Conservation (phyloP, 2,329 filamentous ascomycete species). For the Anthostomella pinea region DNA sequence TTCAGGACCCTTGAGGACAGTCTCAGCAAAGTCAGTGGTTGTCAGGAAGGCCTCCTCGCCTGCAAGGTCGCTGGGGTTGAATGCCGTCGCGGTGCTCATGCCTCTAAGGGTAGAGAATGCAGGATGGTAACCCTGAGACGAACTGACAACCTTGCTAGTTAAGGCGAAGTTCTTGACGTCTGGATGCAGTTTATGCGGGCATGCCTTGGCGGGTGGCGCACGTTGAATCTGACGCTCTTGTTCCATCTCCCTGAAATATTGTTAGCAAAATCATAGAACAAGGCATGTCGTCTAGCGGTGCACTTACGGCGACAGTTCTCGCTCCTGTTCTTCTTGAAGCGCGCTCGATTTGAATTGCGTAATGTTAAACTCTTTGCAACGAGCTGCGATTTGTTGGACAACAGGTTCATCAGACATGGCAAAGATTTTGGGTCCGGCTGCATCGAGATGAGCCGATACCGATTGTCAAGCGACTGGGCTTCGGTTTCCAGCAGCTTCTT, state of each 20-base stretch:
- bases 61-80: too few species aligned
- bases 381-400: conserved; percentile 17
- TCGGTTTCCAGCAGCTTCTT: conserved; percentile 54
- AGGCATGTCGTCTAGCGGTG: conserved; percentile 36
- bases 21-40: too few species aligned
- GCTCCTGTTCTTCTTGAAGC: conserved; percentile 65
- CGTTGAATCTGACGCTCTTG: conserved; percentile 43
- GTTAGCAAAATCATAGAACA: too few species aligned
- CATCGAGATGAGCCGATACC: too few species aligned
- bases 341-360: conserved; percentile 30
- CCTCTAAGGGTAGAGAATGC: too few species aligned
- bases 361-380: conserved; percentile 37
- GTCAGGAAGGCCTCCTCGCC: too few species aligned
- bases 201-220: conserved; percentile 39
- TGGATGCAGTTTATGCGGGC: conserved; percentile 39
- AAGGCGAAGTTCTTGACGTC: too few species aligned
- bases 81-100: too few species aligned
- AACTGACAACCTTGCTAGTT: too few species aligned
- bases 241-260: not conserved
- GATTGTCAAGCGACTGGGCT: conserved; percentile 46
- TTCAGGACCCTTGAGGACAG: too few species aligned
- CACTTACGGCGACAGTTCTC: conserved; percentile 63
- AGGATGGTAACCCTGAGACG: too few species aligned
- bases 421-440: too few species aligned
- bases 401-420: not conserved